Evolutionary conservation across 345 rosid genomes (phyloP).

Genomic region (Clarkia xantiana): DNA sequence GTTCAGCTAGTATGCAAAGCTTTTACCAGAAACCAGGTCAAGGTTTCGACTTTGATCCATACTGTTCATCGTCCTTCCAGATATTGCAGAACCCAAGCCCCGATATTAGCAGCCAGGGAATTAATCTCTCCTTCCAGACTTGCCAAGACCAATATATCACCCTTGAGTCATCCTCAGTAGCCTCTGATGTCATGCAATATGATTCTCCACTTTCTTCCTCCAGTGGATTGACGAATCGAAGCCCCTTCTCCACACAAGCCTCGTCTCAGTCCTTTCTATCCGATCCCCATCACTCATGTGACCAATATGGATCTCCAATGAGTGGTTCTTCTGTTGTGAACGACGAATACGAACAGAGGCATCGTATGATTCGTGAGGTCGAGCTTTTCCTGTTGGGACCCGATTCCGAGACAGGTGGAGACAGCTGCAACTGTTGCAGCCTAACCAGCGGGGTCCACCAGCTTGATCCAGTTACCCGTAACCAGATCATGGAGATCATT

Average conservation of each 20-base stretch:
- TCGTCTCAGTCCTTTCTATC: slow-evolving; percentile 57
- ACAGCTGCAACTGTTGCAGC: slow-evolving; percentile 34
- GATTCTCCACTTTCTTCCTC: slow-evolving; percentile 54
- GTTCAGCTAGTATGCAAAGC: slow-evolving; percentile 34
- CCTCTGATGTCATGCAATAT: slow-evolving; percentile 20
- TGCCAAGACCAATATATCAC: slow-evolving; percentile 52
- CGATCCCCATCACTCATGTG: slow-evolving; percentile 46
- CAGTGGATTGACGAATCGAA: slow-evolving; percentile 44
- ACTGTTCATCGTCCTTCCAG: slow-evolving; percentile 33
- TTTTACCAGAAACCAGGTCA: slow-evolving; percentile 34
- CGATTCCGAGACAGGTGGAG: slow-evolving; percentile 28
- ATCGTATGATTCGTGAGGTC: slow-evolving; percentile 45
- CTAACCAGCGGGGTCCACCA: slow-evolving; percentile 26
- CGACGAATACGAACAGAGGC: slow-evolving; percentile 34
- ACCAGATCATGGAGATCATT: slow-evolving; percentile 30
- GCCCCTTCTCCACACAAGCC: slow-evolving; percentile 73
- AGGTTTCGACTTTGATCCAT: slow-evolving; percentile 22
- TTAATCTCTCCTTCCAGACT: slow-evolving; percentile 27
- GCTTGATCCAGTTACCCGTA: slow-evolving; percentile 26
- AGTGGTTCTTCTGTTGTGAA: slow-evolving; percentile 54
- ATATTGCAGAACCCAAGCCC: slow-evolving; percentile 32
- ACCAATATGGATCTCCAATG: slow-evolving; percentile 52
- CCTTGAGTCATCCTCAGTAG: slow-evolving; percentile 62
- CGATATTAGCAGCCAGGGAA: slow-evolving; percentile 27
- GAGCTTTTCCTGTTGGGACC: slow-evolving; percentile 54